A percentile compares a stretch with the other conserved stretches of the same genome.
Conservation (phyloP, 345 rosid genomes). For the Crucihimalaya himalaica region DNA sequence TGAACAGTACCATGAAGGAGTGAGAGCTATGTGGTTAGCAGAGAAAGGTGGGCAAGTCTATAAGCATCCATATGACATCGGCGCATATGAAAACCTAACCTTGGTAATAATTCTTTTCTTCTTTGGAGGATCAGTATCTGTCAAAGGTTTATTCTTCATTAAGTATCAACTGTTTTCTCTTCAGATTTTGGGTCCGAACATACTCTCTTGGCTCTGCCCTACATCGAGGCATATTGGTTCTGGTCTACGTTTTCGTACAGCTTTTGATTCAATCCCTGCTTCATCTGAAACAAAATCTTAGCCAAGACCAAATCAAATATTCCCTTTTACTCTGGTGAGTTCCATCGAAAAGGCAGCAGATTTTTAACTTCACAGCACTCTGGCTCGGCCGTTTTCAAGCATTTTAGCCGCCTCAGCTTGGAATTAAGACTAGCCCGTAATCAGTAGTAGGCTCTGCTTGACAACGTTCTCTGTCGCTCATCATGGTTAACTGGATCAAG, state of each 20-base stretch:
- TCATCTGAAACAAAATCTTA: slow-evolving; percentile 41
- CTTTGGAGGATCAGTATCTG: not conserved
- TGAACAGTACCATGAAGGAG: slow-evolving; percentile 89
- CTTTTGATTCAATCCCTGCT: slow-evolving; percentile 46
- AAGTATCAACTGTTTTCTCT: slow-evolving; percentile 22
- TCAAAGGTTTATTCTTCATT: not conserved
- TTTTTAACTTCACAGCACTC: slow-evolving; percentile 18
- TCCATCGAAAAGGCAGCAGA: slow-evolving; percentile 18
- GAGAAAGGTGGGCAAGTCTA: slow-evolving; percentile 83
- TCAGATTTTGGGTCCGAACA: slow-evolving; percentile 80
- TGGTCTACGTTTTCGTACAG: slow-evolving; percentile 75
- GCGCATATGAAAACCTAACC: slow-evolving; percentile 68
- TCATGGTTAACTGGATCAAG: slow-evolving; percentile 20
- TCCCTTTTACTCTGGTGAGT: slow-evolving; percentile 10
- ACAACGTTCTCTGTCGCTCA: slow-evolving; percentile 27
- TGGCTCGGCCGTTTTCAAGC: slow-evolving; percentile 7
- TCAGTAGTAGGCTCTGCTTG: slow-evolving; percentile 24
- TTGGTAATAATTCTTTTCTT: slow-evolving; percentile 44
- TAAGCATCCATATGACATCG: slow-evolving; percentile 85
- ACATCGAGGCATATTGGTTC: slow-evolving; percentile 61
- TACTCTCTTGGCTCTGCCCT: slow-evolving; percentile 81
- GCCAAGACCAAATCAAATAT: slow-evolving; percentile 1
- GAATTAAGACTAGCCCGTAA: slow-evolving; percentile 8
- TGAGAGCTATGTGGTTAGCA: slow-evolving; percentile 93
- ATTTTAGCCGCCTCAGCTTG: slow-evolving; percentile 21